Percentiles rank a stretch among this genome's conserved stretches.
phyloP scores from a whole-genome alignment of 345 rosid species.

The Eucalyptus albens region DNA sequence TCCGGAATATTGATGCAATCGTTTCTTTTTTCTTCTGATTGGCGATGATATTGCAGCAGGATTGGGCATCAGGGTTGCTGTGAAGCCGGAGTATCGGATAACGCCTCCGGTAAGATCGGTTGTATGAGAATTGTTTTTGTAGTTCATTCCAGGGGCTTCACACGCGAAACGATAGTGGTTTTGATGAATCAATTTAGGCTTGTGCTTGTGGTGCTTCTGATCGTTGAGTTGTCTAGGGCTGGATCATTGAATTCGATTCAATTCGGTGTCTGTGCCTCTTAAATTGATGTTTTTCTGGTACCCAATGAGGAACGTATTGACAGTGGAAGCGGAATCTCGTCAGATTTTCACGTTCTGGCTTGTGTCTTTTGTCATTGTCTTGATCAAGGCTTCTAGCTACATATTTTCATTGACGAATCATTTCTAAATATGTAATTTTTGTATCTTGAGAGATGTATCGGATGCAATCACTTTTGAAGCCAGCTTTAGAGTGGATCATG shows the following conservation, averaged over 20 bases:
- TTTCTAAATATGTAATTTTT: neutral
- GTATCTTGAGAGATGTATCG: neutral
- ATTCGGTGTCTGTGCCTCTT: neutral
- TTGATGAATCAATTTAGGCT: neutral
- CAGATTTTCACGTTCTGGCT: neutral
- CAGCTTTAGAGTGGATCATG: neutral
- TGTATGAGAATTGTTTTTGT: neutral
- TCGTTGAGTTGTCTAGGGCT: neutral
- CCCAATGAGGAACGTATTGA: neutral
- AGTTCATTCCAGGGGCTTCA: neutral
- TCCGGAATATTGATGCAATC: neutral
- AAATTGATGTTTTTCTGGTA: neutral
- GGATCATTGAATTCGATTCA: neutral
- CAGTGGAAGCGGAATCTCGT: neutral
- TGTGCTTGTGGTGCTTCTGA: neutral
- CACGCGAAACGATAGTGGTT: neutral
- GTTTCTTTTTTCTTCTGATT: neutral
- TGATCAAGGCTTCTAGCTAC: neutral
- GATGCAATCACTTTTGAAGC: neutral
- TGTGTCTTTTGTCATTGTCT: neutral
- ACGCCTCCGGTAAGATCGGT: constrained; percentile 55
- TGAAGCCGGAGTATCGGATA: constrained; percentile 77
- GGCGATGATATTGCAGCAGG: constrained; percentile 36
- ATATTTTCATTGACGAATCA: neutral
- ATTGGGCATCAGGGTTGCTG: constrained; percentile 56